Base-by-base conservation (phyloP, 2,329 filamentous ascomycete species). In the Ceratocystiopsis sp. region DNA sequence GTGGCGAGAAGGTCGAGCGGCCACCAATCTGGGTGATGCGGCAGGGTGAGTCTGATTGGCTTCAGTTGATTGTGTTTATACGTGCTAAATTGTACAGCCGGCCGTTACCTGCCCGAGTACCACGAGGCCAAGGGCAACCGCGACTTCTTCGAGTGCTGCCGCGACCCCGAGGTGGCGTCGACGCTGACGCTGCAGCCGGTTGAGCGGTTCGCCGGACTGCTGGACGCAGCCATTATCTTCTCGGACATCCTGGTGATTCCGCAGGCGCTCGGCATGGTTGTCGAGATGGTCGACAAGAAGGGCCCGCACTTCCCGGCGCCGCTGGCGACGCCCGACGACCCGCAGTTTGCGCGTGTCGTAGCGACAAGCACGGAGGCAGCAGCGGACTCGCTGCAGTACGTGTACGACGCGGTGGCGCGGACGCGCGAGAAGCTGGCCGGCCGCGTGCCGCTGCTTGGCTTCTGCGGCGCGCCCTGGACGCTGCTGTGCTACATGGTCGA, bases 1-100 rank as follows among this genome's bases (percentile, higher is more conserved):
- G 82, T 72, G 91, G 89, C 60, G 73, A 95, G 64, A 78, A 78
- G 59, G 84, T 96, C 51, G 86, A 95, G 63, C 78, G 91, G 50
- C 83, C 91, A 48, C 91, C 91, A 45, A 84, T 93, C 69, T 98
- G 91, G 91, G 86, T 98, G 59, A 98, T 98, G 91, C 83, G 91
- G 63, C 91, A 98, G 77, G 86, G 86, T 89, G 15, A 25, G 16
- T 34, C 4, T 15, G 32, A 21, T 14, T 34, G 16, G 15, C 25
- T 11, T 13, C 21, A 21, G n/a, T n/a, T n/a, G n/a, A n/a, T 32
- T 32, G 29, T 32, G 7, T 32, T 32, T 32, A 12, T 32, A 9
- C 32, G 10, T 33, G 16, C 37, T 21, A 21, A 21, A n/a, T n/a
- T 21, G 19, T n/a, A 21, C 42, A 94, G 91, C 91, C 57, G 91